phyloP scores from a whole-genome alignment of 495 filamentous ascomycete genomes.

The Cairneyella variabilis region DNA sequence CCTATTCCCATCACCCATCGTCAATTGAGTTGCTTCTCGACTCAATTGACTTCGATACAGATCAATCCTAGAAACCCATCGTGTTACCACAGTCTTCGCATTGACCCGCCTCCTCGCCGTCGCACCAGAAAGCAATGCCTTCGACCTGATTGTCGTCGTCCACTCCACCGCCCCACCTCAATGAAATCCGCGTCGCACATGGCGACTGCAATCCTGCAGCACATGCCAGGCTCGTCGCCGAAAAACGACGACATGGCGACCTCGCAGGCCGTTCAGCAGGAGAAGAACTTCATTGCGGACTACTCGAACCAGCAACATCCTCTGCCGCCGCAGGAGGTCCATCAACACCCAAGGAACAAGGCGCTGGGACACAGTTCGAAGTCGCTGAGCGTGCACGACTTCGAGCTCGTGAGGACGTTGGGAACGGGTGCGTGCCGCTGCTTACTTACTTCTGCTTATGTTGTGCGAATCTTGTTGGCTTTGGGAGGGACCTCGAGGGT shows the following conservation, averaged over 20 bases:
- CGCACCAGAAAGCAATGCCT: constrained; percentile 1
- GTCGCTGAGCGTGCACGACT: constrained; percentile 62
- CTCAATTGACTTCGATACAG: too few species aligned
- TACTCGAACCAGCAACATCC: constrained; percentile 49
- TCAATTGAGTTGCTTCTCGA: too few species aligned
- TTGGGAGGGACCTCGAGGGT: constrained; percentile 22
- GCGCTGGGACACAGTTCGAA: constrained; percentile 53
- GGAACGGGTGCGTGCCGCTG: constrained; percentile 65
- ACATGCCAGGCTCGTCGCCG: not conserved
- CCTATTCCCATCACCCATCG: too few species aligned
- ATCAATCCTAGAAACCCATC: too few species aligned
- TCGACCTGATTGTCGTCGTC: constrained; percentile 1
- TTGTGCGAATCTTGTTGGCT: too few species aligned
- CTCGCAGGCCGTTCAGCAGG: constrained; percentile 21
- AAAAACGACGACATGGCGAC: not conserved
- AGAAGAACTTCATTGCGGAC: constrained; percentile 37
- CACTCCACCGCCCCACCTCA: not conserved
- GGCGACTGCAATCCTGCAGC: constrained; percentile 1
- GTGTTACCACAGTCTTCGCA: too few species aligned
- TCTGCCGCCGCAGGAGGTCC: constrained; percentile 49
- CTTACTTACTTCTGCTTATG: constrained; percentile 1
- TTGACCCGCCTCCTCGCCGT: too few species aligned
- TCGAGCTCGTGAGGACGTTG: constrained; percentile 81
- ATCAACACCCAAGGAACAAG: constrained; percentile 51
- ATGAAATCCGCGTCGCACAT: constrained; percentile 1